Base-by-base conservation (phyloP, 2,329 filamentous ascomycete species). In the Uncinocarpus reesii region DNA sequence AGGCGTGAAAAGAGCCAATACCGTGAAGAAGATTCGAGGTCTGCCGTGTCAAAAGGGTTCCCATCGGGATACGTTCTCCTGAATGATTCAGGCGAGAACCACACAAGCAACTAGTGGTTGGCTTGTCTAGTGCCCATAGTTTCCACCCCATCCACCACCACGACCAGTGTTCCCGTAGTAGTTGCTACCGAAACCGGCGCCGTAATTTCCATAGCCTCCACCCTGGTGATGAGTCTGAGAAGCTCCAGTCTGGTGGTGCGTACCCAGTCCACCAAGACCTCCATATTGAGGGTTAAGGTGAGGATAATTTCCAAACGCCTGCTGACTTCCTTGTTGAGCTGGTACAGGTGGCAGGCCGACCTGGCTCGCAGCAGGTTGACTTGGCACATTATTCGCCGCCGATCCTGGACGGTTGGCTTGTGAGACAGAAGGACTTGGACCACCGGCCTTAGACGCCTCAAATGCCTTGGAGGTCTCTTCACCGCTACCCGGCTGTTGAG, bases 391-490 rank as follows among this genome's bases (percentile, higher is more conserved):
- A 65, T 80, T 81, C 24, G 77, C 75, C 6, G 78, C 78, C 31
- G 79, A 81, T 35, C 76, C 77, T 32, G 79, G 79, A 52, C 79
- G 77, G 55, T 78, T 77, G 37, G 76, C 76, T 60, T 81, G 78
- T 40, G 76, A 76, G 32, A 81, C 69, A 8, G 75, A 76, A 21
- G 78, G 78, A 54, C 77, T 80, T 23, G 79, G 78, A 8, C 77
- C 75, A 36, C 71, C 72, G 41, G 68, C 65, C 66, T 80, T 79
- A 40, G 73, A 67, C 16, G 78, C 71, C 53, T 74, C 73, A 53
- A 76, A 80, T 6, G 72, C 71, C 67, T 80, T 80, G 54, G 78
- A 60, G 0, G 71, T 58, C 51, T 80, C 77, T 36, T 81, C 78
- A 35, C 63, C 56, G 26, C 58, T 64, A 48, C 67, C 67, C 6